phyloP scores from a whole-genome alignment of 305 asterid genomes.

The Rubia tinctorum region DNA sequence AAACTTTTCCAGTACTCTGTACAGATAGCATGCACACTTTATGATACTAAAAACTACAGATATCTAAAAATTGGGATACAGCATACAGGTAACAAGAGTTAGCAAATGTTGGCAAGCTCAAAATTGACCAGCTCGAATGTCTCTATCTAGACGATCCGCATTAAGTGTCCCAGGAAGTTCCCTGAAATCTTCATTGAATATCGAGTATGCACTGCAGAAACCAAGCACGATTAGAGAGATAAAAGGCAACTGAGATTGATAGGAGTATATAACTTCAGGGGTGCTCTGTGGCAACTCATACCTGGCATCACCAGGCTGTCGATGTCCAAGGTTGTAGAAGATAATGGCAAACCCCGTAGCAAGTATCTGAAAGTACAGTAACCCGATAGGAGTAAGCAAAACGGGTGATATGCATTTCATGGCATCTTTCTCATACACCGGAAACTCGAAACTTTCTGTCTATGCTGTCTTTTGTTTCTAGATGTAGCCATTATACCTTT shows the following conservation, averaged over 20 bases:
- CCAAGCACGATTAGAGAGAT: conserved; percentile 10
- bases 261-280: not conserved
- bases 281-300: conserved; percentile 22
- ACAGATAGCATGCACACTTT: conserved; percentile 10
- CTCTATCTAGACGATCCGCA: conserved; percentile 88
- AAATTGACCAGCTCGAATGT: conserved; percentile 76
- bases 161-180: conserved; percentile 95
- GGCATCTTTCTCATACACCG: not conserved
- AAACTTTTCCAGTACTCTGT: conserved; percentile 1
- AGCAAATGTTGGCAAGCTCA: conserved; percentile 24
- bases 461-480: not conserved
- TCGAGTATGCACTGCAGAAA: conserved; percentile 83
- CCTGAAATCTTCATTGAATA: conserved; percentile 88
- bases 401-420: not conserved
- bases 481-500: not conserved
- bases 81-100: not conserved
- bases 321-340: conserved; percentile 85
- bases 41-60: not conserved
- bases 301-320: conserved; percentile 91
- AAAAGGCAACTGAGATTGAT: not conserved
- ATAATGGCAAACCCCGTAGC: conserved; percentile 84
- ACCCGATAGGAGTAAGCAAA: not conserved
- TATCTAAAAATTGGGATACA: not conserved
- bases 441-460: not conserved
- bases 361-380: conserved; percentile 49